Evolutionary conservation across 345 rosid genomes (phyloP).

Genomic region (Lumnitzera littorea): DNA sequence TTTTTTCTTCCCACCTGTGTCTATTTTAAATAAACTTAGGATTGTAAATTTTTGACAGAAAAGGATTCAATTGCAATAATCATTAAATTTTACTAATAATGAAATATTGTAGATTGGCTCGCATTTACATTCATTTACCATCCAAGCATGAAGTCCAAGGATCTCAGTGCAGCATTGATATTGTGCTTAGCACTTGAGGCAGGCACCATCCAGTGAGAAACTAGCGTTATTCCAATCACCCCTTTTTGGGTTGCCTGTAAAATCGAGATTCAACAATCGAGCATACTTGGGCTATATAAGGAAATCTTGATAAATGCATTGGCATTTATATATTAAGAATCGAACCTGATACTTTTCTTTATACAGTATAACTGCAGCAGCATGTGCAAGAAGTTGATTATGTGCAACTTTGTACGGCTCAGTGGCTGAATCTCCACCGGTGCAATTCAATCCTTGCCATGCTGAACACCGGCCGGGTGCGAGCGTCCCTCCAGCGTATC

Average conservation of each 20-base stretch:
- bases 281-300: neutral
- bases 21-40: too few relatives aligned
- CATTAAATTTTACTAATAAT: too few relatives aligned
- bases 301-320: neutral
- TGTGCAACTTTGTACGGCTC: constrained; percentile 38
- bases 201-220: constrained; percentile 5
- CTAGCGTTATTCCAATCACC: constrained; percentile 8
- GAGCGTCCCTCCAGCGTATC: constrained; percentile 5
- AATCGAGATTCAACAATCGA: neutral
- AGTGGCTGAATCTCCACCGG: constrained; percentile 29
- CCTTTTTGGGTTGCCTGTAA: constrained; percentile 15
- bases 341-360: constrained; percentile 20
- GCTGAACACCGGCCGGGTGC: constrained; percentile 37
- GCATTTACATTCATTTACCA: too few relatives aligned
- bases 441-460: constrained; percentile 22
- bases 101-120: too few relatives aligned
- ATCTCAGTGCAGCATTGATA: too few relatives aligned
- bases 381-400: constrained; percentile 36
- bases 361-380: constrained; percentile 29
- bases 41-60: too few relatives aligned
- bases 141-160: too few relatives aligned
- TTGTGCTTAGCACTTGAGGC: constrained; percentile 2
- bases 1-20: too few relatives aligned
- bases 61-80: too few relatives aligned
- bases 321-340: neutral